phyloP scores from a whole-genome alignment of 1,139 yeast species.

The Suhomyces yuchorum region DNA sequence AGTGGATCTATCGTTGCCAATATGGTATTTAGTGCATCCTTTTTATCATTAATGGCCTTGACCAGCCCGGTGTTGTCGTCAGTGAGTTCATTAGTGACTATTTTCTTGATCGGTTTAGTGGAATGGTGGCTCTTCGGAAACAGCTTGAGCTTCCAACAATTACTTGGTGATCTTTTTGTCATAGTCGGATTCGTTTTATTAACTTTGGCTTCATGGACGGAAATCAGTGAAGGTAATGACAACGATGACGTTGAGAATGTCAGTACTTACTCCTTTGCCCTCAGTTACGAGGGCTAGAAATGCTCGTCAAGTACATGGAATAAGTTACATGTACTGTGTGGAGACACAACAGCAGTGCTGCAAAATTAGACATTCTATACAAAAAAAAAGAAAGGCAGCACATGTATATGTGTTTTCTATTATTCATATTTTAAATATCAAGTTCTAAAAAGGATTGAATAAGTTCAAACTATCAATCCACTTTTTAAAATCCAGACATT shows the following conservation, averaged over 20 bases:
- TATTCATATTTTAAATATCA: no score
- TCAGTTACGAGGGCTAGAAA: conserved; percentile 27
- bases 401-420: no score
- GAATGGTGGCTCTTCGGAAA: conserved; percentile 76
- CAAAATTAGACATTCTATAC: no score
- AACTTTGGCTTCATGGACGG: conserved; percentile 74
- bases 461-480: no score
- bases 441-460: no score
- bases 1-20: conserved; percentile 60
- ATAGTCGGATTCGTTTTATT: conserved; percentile 69
- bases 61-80: conserved; percentile 86
- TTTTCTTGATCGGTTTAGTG: conserved; percentile 74
- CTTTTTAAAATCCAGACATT: no score
- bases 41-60: conserved; percentile 76
- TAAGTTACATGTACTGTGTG: neutral
- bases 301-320: neutral
- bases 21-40: conserved; percentile 68
- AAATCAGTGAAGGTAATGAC: conserved; percentile 67
- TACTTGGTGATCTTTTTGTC: conserved; percentile 59
- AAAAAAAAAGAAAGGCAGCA: no score
- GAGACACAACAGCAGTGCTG: no score
- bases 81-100: conserved; percentile 78
- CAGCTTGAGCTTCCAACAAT: conserved; percentile 47
- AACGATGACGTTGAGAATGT: conserved; percentile 54
- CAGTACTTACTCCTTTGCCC: conserved; percentile 48